A percentile compares a stretch with the other conserved stretches of the same genome.
phyloP scores from a whole-genome alignment of 768 basidiomycete genomes.

The Lyophyllum shimeji region DNA sequence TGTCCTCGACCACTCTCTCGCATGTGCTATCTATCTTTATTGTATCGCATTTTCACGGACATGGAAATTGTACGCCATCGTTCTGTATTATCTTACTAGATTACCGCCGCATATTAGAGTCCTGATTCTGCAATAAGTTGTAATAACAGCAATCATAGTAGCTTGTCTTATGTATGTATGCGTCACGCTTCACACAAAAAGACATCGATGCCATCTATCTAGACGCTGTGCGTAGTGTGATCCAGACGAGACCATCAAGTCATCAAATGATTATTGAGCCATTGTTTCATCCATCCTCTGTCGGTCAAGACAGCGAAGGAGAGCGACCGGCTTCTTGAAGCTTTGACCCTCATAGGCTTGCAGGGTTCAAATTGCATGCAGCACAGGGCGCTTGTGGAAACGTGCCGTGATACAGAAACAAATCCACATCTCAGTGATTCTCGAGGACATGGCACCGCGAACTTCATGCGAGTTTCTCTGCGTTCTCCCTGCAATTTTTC shows the following conservation, averaged over 20 bases:
- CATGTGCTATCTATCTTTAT: conserved; percentile 15
- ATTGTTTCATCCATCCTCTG: background rate
- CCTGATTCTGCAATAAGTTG: conserved; percentile 6
- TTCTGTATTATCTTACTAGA: conserved; percentile 6
- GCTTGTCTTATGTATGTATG: background rate
- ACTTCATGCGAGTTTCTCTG: too few species aligned
- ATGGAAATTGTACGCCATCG: background rate
- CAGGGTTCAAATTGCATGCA: too few species aligned
- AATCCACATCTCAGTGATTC: too few species aligned
- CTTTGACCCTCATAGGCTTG: too few species aligned
- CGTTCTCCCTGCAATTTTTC: too few species aligned
- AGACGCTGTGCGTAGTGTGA: background rate
- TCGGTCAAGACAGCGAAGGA: background rate
- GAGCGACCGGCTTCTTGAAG: too few species aligned
- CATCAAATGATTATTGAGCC: background rate
- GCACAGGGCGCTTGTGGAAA: too few species aligned
- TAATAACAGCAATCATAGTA: conserved; percentile 12
- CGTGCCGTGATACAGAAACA: too few species aligned
- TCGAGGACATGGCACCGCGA: too few species aligned
- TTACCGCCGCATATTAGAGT: conserved; percentile 6
- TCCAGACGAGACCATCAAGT: background rate
- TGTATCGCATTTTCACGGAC: conserved; percentile 7
- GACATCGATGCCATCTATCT: background rate
- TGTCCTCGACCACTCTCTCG: background rate
- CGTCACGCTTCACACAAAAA: background rate